Conservation (phyloP, 352 stramenopile genomes). For the Thalassiosira livingstoniorum region DNA sequence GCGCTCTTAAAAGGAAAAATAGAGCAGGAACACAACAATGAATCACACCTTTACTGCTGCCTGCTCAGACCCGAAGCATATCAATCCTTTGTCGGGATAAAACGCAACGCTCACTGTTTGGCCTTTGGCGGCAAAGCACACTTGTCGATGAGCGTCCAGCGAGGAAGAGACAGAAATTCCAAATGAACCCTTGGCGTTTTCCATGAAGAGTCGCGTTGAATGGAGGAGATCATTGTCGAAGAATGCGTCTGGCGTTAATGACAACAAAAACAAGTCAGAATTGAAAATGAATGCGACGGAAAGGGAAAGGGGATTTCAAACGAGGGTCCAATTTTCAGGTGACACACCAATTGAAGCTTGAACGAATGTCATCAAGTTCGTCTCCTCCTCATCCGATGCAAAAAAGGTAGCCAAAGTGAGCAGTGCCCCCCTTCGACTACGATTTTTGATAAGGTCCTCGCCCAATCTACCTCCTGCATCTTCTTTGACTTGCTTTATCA, state of each 20-base stretch:
- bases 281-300: too few relatives aligned
- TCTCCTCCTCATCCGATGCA: conserved; percentile 36
- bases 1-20: too few relatives aligned
- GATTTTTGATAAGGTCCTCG: too few relatives aligned
- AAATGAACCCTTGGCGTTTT: conserved; percentile 34
- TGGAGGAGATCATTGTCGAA: conserved; percentile 84
- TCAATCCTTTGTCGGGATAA: conserved; percentile 76
- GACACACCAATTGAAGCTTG: conserved; percentile 58
- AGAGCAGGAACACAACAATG: too few relatives aligned
- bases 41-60: conserved; percentile 72
- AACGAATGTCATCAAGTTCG: conserved; percentile 54
- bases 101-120: conserved; percentile 73
- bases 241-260: too few relatives aligned
- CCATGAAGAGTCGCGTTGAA: conserved; percentile 23
- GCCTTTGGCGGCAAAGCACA: conserved; percentile 25
- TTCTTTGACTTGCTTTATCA: too few relatives aligned
- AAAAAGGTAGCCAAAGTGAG: conserved; percentile 39
- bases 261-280: too few relatives aligned
- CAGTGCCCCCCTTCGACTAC: too few relatives aligned
- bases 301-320: too few relatives aligned
- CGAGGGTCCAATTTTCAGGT: too few relatives aligned
- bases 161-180: conserved; percentile 25
- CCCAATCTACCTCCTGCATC: too few relatives aligned
- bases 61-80: conserved; percentile 81
- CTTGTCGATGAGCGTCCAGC: conserved; percentile 35